Conservation (phyloP, 1,139 yeast genomes). For the Protomyces inundatus region DNA sequence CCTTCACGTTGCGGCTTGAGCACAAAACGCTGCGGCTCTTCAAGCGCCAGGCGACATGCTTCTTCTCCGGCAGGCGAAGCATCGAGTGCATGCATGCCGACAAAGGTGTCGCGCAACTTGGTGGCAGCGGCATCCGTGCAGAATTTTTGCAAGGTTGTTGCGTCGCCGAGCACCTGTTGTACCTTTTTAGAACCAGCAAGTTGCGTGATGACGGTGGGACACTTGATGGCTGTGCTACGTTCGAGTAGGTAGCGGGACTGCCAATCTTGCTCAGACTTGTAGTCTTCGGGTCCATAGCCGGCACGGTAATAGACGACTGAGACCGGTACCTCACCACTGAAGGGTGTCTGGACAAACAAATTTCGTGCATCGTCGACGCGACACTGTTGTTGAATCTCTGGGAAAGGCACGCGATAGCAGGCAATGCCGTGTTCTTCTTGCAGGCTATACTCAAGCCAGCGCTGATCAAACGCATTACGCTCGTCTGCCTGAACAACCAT, state of each 20-base stretch:
- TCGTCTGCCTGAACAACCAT: slow-evolving; percentile 79
- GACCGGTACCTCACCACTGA: slow-evolving; percentile 46
- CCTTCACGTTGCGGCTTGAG: slow-evolving; percentile 98
- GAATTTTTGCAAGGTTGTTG: slow-evolving; percentile 47
- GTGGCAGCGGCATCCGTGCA: slow-evolving; percentile 41
- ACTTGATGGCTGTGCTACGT: slow-evolving; percentile 72
- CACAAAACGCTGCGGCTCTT: slow-evolving; percentile 64
- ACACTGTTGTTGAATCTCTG: slow-evolving; percentile 50
- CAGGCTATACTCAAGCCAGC: slow-evolving; percentile 69
- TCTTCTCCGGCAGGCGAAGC: slow-evolving; percentile 55
- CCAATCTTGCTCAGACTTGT: slow-evolving; percentile 63
- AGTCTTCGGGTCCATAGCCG: slow-evolving; percentile 80
- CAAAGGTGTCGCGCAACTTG: slow-evolving; percentile 60
- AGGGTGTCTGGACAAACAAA: slow-evolving; percentile 13
- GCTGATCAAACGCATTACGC: slow-evolving; percentile 85
- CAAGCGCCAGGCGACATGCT: slow-evolving; percentile 66
- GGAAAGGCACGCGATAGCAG: slow-evolving; percentile 61
- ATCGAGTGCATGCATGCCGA: slow-evolving; percentile 79
- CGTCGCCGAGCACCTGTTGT: slow-evolving; percentile 75
- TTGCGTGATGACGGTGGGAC: slow-evolving; percentile 85
- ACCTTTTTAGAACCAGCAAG: slow-evolving; percentile 87
- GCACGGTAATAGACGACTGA: slow-evolving; percentile 86
- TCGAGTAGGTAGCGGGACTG: slow-evolving; percentile 67
- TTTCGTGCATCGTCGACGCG: slow-evolving; percentile 43
- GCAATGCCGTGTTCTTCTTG: slow-evolving; percentile 53